Conservation (phyloP, 78 protist species). For the Tieghemostelium lacteum region DNA sequence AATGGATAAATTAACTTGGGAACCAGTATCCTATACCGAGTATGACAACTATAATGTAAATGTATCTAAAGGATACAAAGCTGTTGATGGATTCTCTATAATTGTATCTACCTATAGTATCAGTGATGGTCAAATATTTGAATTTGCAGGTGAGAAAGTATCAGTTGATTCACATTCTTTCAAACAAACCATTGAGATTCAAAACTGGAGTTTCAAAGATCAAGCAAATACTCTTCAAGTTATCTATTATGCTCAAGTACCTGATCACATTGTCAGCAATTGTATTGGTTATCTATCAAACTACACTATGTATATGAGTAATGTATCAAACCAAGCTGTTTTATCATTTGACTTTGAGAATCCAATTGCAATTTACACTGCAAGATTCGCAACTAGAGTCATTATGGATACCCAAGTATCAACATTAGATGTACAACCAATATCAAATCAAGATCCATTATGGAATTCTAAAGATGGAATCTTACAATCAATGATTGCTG, state of each 20-base stretch:
- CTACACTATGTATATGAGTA: background rate
- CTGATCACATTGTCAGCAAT: no score
- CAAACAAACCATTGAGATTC: no score
- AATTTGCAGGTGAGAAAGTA: no score
- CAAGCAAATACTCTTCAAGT: no score
- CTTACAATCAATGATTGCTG: background rate
- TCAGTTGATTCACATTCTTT: no score
- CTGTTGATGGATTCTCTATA: no score
- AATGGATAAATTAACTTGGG: background rate
- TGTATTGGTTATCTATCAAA: background rate
- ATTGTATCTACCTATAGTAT: no score
- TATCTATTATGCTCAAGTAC: no score
- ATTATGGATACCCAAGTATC: background rate
- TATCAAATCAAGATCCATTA: background rate
- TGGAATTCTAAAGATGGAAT: background rate
- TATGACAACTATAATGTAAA: background rate
- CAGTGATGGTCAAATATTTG: no score
- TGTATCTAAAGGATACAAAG: background rate
- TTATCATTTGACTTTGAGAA: background rate
- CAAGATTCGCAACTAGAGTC: slow-evolving; percentile 1
- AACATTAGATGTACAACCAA: background rate
- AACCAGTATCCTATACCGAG: background rate
- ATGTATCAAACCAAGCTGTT: background rate
- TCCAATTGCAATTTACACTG: background rate
- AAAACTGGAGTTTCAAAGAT: no score